Evolutionary conservation across 768 basidiomycete genomes (phyloP), one percentile per base, ranked within the genome.

Genomic region (Mycena alexandri): DNA sequence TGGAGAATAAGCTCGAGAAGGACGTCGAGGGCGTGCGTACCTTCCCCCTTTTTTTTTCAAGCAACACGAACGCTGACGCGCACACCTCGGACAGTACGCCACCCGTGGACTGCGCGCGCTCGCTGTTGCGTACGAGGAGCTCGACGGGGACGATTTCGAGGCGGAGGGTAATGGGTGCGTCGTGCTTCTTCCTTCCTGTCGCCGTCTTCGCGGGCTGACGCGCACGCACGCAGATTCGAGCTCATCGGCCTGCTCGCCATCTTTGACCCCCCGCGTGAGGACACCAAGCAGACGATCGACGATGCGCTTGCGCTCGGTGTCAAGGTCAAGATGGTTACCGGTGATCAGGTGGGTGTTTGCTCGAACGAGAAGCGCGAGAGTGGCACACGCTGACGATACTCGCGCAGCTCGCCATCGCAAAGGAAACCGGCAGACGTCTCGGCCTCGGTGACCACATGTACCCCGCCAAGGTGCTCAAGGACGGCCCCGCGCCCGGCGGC

Each of bases 391-490:
- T 29, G 29, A 29, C 29, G 29, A 29, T 29, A 6, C 29, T 3
- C 29, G 29, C 29, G 29, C 29, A 29, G 84, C 94, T 99, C 76
- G 97, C 97, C 72, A 98, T 99, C 73, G 97, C 97, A 43, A 98
- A 99, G 88, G 97, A 99, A 81, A 98, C 97, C 64, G 97, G 97
- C 65, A 94, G 97, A 79, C 93, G 97, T 82, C 93, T 99, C 50
- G 96, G 97, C 73, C 85, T 99, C 66, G 96, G 97, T 77, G 97
- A 98, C 79, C 96, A 98, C 85, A 99, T 99, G 97, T 98, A 98
- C 85, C 92, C 96, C 46, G 93, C 96, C 61, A 98, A 95, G 86
- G 96, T 98, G 22, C 88, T 99, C 77, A 97, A 97, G 87, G 93
- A 98, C 41, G 97, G 97, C 6, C 96, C 96, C 74, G 86, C 88